phyloP scores from a whole-genome alignment of 495 filamentous ascomycete genomes.

The Beverwykella pulmonaria region DNA sequence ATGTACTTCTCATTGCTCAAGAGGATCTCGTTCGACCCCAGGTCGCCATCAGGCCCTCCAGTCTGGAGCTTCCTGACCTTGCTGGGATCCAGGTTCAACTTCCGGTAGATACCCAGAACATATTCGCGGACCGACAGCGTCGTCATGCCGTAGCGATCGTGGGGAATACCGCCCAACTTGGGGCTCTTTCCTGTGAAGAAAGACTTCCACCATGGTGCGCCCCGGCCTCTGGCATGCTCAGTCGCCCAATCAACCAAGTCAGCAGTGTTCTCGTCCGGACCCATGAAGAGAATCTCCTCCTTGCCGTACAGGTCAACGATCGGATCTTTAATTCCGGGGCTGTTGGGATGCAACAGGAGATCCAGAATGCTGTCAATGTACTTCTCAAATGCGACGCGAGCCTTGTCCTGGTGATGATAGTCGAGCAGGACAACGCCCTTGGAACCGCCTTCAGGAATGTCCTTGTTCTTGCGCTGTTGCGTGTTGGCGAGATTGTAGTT shows the following conservation, averaged over 20 bases:
- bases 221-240: slow-evolving; percentile 82
- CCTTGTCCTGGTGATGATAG: slow-evolving; percentile 89
- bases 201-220: slow-evolving; percentile 98
- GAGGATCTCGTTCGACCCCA: slow-evolving; percentile 96
- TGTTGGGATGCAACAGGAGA: slow-evolving; percentile 82
- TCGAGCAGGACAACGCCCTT: slow-evolving; percentile 98
- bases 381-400: slow-evolving; percentile 91
- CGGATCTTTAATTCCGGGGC: slow-evolving; percentile 97
- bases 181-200: slow-evolving; percentile 99
- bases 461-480: slow-evolving; percentile 99
- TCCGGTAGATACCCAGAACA: slow-evolving; percentile 94
- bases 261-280: slow-evolving; percentile 97
- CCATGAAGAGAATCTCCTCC: slow-evolving; percentile 97
- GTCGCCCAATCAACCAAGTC: slow-evolving; percentile 98
- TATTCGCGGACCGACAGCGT: slow-evolving; percentile 95
- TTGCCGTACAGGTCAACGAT: slow-evolving; percentile 93
- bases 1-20: slow-evolving; percentile 94
- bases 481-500: slow-evolving; percentile 98
- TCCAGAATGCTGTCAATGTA: slow-evolving; percentile 99
- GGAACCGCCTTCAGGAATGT: slow-evolving; percentile 98
- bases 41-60: slow-evolving; percentile 93
- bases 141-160: slow-evolving; percentile 97
- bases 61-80: slow-evolving; percentile 92
- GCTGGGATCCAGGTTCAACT: slow-evolving; percentile 82
- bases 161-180: slow-evolving; percentile 91